Evolutionary conservation across 2,329 filamentous ascomycete species (phyloP), one percentile per base, ranked within the genome.

Genomic region (Trichoderma guizhouense): DNA sequence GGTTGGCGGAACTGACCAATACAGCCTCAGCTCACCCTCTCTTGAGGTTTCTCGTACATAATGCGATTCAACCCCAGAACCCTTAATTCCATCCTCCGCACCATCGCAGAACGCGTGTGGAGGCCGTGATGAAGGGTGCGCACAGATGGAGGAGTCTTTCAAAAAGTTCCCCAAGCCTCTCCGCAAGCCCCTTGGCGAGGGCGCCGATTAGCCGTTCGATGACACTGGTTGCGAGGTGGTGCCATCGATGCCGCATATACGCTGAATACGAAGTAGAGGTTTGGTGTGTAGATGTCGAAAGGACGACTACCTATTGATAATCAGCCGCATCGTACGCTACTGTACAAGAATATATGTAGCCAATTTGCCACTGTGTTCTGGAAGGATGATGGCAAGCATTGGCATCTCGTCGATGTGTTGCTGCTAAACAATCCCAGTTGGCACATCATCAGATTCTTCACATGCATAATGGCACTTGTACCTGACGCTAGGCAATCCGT

Each of bases 91-190:
- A 53, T 47, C 47, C 68, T 62, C 68, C 68, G 58, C 68, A 70
- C 47, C 60, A 62, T 63, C 30, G 53, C 68, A n/a, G 5, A 57
- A 57, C 68, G 58, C 21, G 14, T 70, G 68, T 70, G 60, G 68
- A 70, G 39, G 30, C 68, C 30, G 47, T 63, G 60, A 70, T 43
- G 32, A 70, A 63, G 47, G 32, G 53, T 70, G 68, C 58, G 68
- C 58, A 28, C 58, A 60, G 36, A 55, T 61, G n/a, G 68, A 63
- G 60, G 68, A 63, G 68, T 21, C 53, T 39, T 26, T n/a, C 28
- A 70, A 70, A 70, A 70, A 62, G 68, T 70, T 53, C 67, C 68
- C 68, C 47, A 70, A 70, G 36, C 58, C 58, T 70, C 68, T 63
- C 68, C 60, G 58, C 57, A 63, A 63, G 15, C 53, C 55, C 58